phyloP scores from a whole-genome alignment of 441 rosid species.

The Corymbia citriodora region DNA sequence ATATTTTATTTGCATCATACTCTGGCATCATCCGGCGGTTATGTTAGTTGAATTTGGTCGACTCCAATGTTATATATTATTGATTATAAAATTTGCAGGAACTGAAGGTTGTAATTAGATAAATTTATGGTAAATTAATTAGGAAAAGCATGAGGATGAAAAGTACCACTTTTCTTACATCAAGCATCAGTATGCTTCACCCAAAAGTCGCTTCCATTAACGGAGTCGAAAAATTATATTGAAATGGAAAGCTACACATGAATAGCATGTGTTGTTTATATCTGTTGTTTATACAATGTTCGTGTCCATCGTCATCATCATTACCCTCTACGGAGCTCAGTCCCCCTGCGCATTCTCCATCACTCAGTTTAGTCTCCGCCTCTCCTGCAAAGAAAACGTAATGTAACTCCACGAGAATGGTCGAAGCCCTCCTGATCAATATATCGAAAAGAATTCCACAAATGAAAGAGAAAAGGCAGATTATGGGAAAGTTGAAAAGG shows the following conservation, averaged over 20 bases:
- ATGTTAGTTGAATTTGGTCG: background rate
- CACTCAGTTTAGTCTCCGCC: background rate
- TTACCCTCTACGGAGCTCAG: background rate
- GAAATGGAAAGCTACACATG: background rate
- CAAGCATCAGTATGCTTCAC: background rate
- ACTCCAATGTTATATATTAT: background rate
- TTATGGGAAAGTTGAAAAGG: background rate
- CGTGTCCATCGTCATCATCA: background rate
- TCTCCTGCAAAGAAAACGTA: background rate
- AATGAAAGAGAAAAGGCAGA: background rate
- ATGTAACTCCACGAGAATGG: background rate
- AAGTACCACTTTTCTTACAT: background rate
- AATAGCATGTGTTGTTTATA: background rate
- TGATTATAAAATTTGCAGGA: background rate
- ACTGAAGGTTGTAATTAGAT: background rate
- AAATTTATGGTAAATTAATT: background rate
- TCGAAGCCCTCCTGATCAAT: background rate
- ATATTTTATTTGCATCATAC: background rate
- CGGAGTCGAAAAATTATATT: background rate
- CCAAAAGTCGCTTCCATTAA: background rate
- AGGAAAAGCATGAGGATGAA: background rate
- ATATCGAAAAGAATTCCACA: background rate
- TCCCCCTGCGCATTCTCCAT: background rate
- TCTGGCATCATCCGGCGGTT: background rate
- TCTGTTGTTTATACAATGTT: background rate